Percentiles rank a stretch among this genome's conserved stretches.
These are phyloP conservation scores for Plasmodium relictum DNA, from an alignment of 169 alveolate species.

Conservation along the genomic window DNA sequence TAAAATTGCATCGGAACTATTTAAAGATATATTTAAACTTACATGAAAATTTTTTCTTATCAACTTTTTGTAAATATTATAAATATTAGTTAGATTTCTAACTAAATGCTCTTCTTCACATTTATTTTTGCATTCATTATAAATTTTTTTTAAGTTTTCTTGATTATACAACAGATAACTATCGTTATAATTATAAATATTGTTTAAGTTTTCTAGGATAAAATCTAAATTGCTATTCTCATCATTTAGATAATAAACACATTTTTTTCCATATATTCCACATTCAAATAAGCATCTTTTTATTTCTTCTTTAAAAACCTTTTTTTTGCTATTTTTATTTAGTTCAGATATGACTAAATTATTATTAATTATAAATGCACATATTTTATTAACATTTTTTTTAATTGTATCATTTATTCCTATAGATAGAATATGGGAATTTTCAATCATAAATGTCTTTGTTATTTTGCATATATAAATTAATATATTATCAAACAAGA, in stretches of 20 bases:
- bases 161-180: slow-evolving; percentile 61
- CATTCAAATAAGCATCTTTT: slow-evolving; percentile 67
- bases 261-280: slow-evolving; percentile 64
- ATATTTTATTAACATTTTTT: slow-evolving; percentile 54
- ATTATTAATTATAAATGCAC: slow-evolving; percentile 63
- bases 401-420: slow-evolving; percentile 65
- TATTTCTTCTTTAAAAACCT: slow-evolving; percentile 52
- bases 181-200: slow-evolving; percentile 64
- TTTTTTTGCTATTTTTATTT: slow-evolving; percentile 49
- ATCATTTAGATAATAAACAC: slow-evolving; percentile 60
- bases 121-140: slow-evolving; percentile 70
- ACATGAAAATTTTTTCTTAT: slow-evolving; percentile 64
- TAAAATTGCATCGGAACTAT: slow-evolving; percentile 4
- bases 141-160: slow-evolving; percentile 55
- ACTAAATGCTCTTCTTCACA: slow-evolving; percentile 63
- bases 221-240: slow-evolving; percentile 45
- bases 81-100: slow-evolving; percentile 52
- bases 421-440: slow-evolving; percentile 63
- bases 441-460: slow-evolving; percentile 58
- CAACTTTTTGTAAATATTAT: slow-evolving; percentile 52
- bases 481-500: slow-evolving; percentile 60
- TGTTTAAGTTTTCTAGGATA: slow-evolving; percentile 54
- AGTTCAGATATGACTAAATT: slow-evolving; percentile 46
- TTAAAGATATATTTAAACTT: slow-evolving; percentile 43
- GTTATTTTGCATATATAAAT: slow-evolving; percentile 70